Percentiles rank a stretch among this genome's conserved stretches.
Evolutionary conservation across 495 filamentous ascomycete species (phyloP).

Genomic region (Trichocladium uniseriatum): DNA sequence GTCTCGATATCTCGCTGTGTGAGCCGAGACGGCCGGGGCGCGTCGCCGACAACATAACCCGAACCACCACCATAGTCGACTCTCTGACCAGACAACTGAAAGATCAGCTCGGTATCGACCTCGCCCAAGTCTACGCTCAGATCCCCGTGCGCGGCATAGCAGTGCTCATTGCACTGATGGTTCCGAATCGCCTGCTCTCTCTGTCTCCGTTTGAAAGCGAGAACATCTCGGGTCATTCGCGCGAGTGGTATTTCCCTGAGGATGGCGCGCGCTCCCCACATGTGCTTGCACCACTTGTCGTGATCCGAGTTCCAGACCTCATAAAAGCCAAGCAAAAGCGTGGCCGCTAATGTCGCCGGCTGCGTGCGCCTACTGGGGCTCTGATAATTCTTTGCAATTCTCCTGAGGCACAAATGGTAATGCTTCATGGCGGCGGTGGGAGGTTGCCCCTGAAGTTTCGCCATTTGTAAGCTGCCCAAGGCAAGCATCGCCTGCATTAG

Average conservation of each 20-base stretch:
- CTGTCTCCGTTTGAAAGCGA: conserved; percentile 46
- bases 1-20: conserved; percentile 64
- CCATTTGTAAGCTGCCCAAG: conserved; percentile 77
- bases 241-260: conserved; percentile 74
- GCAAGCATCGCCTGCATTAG: conserved; percentile 90
- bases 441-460: conserved; percentile 64
- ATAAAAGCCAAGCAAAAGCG: conserved; percentile 82
- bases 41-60: conserved; percentile 7
- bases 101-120: conserved; percentile 31
- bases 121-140: conserved; percentile 16
- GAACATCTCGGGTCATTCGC: conserved; percentile 55
- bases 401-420: conserved; percentile 76
- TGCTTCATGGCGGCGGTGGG: conserved; percentile 78
- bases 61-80: conserved; percentile 27
- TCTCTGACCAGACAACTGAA: conserved; percentile 27
- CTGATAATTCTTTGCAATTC: conserved; percentile 64
- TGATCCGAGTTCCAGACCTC: conserved; percentile 94
- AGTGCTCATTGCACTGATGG: conserved; percentile 14
- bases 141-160: conserved; percentile 13
- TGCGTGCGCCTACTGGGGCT: conserved; percentile 62
- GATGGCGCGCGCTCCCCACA: conserved; percentile 74
- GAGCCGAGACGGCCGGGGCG: neutral
- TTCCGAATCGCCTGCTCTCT: conserved; percentile 21
- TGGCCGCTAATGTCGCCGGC: conserved; percentile 76
- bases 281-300: conserved; percentile 87